Base-by-base conservation (phyloP, 192 early-diverging fungal genomes). In the Paraglomus brasilianum region DNA sequence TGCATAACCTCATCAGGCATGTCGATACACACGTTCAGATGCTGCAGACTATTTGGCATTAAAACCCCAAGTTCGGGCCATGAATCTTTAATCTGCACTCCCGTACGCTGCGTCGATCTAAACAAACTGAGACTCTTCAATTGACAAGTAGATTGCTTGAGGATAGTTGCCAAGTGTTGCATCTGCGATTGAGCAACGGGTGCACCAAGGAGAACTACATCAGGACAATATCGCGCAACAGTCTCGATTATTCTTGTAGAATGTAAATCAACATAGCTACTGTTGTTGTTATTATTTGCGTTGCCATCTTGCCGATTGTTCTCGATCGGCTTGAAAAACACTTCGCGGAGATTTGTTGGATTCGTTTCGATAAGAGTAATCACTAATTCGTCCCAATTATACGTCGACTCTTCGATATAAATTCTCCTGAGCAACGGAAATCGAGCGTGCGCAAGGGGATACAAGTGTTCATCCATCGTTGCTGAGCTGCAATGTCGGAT, bases 361-460 rank as follows among this genome's bases (percentile, higher is more conserved):
- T 69, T 69, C 24, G 52, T 69, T 17, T 50, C 38, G 44, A 69
- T 69, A 21, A 69, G 45, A 17, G 39, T 40, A 69, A 69, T 53
- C 42, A 69, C 39, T 14, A 50, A 39, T 50, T 38, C 40, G 56
- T 69, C 66, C 66, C 66, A 69, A 24, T 30, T 8, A 44, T 56
- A 69, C 14, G 66, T 69, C 22, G 66, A 69, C 45, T 69, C 66
- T 22, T 56, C 66, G 30, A 69, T 51, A 56, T 69, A 53, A 30
- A 69, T 43, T 69, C 53, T 69, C 30, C 52, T 40, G 36, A 69
- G 66, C 21, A 21, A 43, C 17, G 66, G 66, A 55, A 69, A 69
- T 4, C 21, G 42, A 5, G 66, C 66, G 22, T 19, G 44, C 17
- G 48, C 40, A 17, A 69, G 48, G 11, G 66, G 66, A 22, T 22